Percentiles rank a stretch among this genome's conserved stretches.
Conservation (phyloP, 2,329 filamentous ascomycete genomes). For the Ambrosiella xylebori region DNA sequence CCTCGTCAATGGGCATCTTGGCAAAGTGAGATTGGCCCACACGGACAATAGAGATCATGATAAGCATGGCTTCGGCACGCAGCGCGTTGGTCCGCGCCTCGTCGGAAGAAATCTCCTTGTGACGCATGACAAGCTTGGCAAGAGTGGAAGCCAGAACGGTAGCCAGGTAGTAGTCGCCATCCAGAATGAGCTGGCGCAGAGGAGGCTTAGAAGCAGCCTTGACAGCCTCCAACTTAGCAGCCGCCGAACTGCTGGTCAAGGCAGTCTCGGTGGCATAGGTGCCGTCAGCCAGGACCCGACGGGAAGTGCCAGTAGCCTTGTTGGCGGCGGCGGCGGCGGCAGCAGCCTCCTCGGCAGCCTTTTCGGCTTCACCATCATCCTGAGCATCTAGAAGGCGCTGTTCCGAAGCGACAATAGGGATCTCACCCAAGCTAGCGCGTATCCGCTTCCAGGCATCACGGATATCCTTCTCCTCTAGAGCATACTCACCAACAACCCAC, state of each 20-base stretch:
- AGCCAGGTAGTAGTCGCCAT: constrained; percentile 91
- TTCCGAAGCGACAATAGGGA: constrained; percentile 89
- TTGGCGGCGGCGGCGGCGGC: constrained; percentile 66
- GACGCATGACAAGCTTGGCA: constrained; percentile 94
- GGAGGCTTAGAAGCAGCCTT: constrained; percentile 95
- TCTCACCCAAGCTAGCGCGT: constrained; percentile 82
- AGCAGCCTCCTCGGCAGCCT: constrained; percentile 37
- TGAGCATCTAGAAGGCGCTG: constrained; percentile 79
- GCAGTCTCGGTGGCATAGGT: constrained; percentile 96
- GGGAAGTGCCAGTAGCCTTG: constrained; percentile 59
- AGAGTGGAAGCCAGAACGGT: constrained; percentile 91
- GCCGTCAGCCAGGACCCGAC: constrained; percentile 85
- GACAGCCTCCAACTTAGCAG: constrained; percentile 85
- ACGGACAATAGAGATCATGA: constrained; percentile 97
- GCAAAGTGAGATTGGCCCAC: constrained; percentile 98
- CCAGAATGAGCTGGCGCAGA: constrained; percentile 81
- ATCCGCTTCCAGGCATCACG: constrained; percentile 95
- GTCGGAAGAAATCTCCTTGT: constrained; percentile 82
- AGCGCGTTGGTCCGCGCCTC: constrained; percentile 78
- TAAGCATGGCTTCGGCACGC: constrained; percentile 92
- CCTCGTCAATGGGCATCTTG: constrained; percentile 92
- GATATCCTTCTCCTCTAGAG: constrained; percentile 82
- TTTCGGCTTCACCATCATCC: constrained; percentile 47
- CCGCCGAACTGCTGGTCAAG: constrained; percentile 78
- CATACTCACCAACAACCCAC: constrained; percentile 98